phyloP scores from a whole-genome alignment of 2,329 filamentous ascomycete species.

The Fusarium luffae region DNA sequence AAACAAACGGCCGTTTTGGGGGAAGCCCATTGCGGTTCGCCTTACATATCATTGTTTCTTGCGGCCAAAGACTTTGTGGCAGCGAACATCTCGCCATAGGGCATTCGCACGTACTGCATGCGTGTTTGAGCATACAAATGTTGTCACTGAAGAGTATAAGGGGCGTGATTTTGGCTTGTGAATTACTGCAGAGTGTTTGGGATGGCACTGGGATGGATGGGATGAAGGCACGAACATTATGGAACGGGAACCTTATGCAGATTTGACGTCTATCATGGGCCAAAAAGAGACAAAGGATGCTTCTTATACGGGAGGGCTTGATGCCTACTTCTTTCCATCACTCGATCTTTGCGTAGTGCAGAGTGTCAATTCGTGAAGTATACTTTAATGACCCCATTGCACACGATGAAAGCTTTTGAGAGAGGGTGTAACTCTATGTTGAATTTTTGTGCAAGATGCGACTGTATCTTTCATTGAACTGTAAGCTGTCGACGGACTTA shows the following conservation, averaged over 20 bases:
- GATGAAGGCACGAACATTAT: constrained; percentile 45
- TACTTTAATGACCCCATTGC: neutral
- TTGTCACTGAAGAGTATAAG: constrained; percentile 21
- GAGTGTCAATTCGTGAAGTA: constrained; percentile 1
- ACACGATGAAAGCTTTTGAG: neutral
- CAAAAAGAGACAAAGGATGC: constrained; percentile 44
- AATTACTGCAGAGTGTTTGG: constrained; percentile 38
- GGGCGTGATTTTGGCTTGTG: constrained; percentile 25
- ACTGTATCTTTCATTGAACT: neutral
- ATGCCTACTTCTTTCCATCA: constrained; percentile 3
- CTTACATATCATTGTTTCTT: constrained; percentile 25
- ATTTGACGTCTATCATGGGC: constrained; percentile 45
- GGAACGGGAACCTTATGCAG: constrained; percentile 41
- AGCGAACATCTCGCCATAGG: constrained; percentile 24
- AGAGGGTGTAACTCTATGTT: neutral
- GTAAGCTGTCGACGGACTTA: constrained; percentile 16
- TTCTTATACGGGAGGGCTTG: constrained; percentile 30
- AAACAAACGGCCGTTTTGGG: constrained; percentile 1
- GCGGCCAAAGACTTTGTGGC: constrained; percentile 23
- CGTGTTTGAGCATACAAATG: constrained; percentile 24
- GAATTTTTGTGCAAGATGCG: neutral
- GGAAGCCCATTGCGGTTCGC: constrained; percentile 3
- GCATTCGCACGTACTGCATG: constrained; percentile 25
- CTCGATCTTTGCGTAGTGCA: constrained; percentile 1
- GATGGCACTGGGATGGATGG: constrained; percentile 35